phyloP scores from a whole-genome alignment of 2,329 filamentous ascomycete species.

The Metarhizium sp. region DNA sequence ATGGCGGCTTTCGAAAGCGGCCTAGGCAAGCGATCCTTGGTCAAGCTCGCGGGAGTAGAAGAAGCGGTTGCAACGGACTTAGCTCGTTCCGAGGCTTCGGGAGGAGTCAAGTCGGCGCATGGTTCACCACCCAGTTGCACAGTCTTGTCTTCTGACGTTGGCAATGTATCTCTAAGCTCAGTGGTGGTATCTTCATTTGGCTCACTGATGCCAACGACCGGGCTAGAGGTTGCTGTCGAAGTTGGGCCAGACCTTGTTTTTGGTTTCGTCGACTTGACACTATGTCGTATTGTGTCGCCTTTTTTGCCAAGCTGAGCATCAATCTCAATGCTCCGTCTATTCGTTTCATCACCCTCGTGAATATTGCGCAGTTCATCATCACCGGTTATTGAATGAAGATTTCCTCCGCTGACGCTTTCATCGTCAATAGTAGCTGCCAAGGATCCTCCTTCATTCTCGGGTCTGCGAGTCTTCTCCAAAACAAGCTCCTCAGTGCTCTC shows the following conservation, averaged over 20 bases:
- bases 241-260: neutral
- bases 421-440: slow-evolving; percentile 50
- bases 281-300: neutral
- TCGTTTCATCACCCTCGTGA: neutral
- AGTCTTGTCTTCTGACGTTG: neutral
- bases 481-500: slow-evolving; percentile 40
- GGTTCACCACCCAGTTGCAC: slow-evolving; percentile 1
- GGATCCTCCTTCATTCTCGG: slow-evolving; percentile 39
- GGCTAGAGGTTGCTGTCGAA: neutral
- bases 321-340: slow-evolving; percentile 27
- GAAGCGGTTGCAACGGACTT: slow-evolving; percentile 32
- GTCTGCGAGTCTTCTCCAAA: slow-evolving; percentile 18
- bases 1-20: slow-evolving; percentile 67
- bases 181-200: neutral
- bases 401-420: slow-evolving; percentile 33
- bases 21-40: slow-evolving; percentile 55
- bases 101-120: slow-evolving; percentile 5
- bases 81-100: slow-evolving; percentile 20
- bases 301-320: slow-evolving; percentile 25
- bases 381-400: slow-evolving; percentile 17
- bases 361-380: slow-evolving; percentile 10
- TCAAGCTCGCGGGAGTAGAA: slow-evolving; percentile 40
- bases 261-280: neutral
- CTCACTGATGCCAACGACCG: neutral
- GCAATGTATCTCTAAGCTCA: neutral